Evolutionary conservation across 768 basidiomycete genomes (phyloP).

Genomic region (Rubroboletus satanas): DNA sequence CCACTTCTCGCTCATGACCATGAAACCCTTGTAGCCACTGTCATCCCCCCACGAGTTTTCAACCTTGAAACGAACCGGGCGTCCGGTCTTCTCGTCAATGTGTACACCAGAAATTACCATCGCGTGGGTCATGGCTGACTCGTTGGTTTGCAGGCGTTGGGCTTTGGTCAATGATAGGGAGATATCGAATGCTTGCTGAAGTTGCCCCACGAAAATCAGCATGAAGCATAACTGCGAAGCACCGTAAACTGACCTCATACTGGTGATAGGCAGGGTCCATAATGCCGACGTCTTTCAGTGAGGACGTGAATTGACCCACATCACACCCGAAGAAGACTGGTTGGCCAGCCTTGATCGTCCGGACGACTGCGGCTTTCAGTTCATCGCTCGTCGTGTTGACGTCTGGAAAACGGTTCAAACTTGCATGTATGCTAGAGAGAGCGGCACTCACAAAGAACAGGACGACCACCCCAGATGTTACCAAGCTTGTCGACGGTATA

Average conservation of each 20-base stretch:
- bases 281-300: constrained; percentile 54
- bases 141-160: constrained; percentile 74
- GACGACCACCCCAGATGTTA: constrained; percentile 84
- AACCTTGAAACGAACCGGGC: constrained; percentile 88
- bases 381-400: constrained; percentile 84
- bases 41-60: constrained; percentile 93
- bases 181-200: constrained; percentile 78
- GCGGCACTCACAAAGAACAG: constrained; percentile 66
- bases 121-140: constrained; percentile 92
- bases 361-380: constrained; percentile 79
- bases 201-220: constrained; percentile 3
- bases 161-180: constrained; percentile 79
- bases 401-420: constrained; percentile 42
- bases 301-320: constrained; percentile 82
- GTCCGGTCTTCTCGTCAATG: constrained; percentile 62
- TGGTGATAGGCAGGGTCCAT: constrained; percentile 85
- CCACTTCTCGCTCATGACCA: constrained; percentile 91
- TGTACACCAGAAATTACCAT: constrained; percentile 88
- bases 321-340: constrained; percentile 98
- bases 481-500: constrained; percentile 93
- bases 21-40: constrained; percentile 79
- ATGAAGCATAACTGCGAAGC: neutral
- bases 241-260: constrained; percentile 53
- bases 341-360: constrained; percentile 81
- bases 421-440: neutral